Evolutionary conservation across 1,139 yeast genomes (phyloP).

Genomic region (Sugiyamaella sp.): DNA sequence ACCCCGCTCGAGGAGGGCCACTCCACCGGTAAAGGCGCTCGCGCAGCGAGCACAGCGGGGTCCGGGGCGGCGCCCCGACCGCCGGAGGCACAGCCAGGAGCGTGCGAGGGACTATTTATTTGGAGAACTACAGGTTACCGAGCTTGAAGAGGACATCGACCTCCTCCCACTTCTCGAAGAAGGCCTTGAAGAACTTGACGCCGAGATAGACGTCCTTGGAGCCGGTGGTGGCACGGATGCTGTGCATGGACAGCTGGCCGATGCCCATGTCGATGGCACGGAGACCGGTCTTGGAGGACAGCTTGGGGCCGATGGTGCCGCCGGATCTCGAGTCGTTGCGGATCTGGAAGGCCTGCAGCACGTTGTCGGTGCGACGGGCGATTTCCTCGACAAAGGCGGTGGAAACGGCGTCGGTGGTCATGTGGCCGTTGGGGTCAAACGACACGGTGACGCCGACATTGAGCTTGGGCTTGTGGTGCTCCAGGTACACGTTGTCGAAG

Average conservation of each 20-base stretch:
- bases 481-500: constrained; percentile 66
- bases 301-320: constrained; percentile 91
- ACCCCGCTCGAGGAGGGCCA: too few species aligned
- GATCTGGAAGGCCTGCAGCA: constrained; percentile 60
- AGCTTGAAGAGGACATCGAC: constrained; percentile 40
- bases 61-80: background rate
- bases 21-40: too few species aligned
- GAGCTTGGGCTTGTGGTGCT: constrained; percentile 74
- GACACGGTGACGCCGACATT: constrained; percentile 74
- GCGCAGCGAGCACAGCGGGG: background rate
- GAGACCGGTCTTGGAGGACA: constrained; percentile 84
- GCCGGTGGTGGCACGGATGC: constrained; percentile 95
- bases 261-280: constrained; percentile 90
- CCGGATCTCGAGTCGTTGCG: constrained; percentile 94
- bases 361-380: constrained; percentile 62
- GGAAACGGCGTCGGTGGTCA: constrained; percentile 79
- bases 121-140: constrained; percentile 36
- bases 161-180: constrained; percentile 55
- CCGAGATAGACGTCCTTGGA: constrained; percentile 72
- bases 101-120: too few species aligned
- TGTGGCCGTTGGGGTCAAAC: constrained; percentile 75
- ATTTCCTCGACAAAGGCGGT: constrained; percentile 66
- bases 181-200: constrained; percentile 65
- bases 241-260: constrained; percentile 94
- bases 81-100: too few species aligned